These are phyloP conservation scores for Trichoderma koningii DNA, from an alignment of 2,329 filamentous ascomycete genomes.

Conservation along the genomic window DNA sequence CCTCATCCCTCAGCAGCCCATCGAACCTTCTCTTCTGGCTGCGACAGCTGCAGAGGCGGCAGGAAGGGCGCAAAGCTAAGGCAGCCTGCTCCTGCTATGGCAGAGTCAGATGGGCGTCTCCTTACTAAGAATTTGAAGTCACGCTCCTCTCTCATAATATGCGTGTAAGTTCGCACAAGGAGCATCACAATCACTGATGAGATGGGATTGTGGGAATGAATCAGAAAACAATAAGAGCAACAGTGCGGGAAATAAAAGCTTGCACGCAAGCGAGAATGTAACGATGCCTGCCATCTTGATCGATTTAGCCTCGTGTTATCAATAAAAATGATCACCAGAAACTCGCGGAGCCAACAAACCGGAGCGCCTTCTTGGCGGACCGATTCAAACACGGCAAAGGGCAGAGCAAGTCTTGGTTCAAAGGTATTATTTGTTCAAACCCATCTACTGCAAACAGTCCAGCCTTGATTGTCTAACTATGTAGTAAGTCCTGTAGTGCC, in stretches of 20 bases:
- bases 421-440: background rate
- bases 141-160: too few species aligned
- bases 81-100: too few species aligned
- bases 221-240: background rate
- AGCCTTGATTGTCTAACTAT: background rate
- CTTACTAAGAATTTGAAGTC: too few species aligned
- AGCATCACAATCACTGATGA: background rate
- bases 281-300: background rate
- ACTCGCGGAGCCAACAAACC: conserved; percentile 8
- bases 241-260: background rate
- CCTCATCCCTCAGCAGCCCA: background rate
- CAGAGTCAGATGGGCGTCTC: too few species aligned
- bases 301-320: background rate
- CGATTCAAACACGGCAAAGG: background rate
- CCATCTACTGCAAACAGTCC: background rate
- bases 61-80: too few species aligned
- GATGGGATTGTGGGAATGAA: background rate
- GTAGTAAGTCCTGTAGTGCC: too few species aligned
- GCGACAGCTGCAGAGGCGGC: background rate
- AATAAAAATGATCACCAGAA: conserved; percentile 15
- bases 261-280: background rate
- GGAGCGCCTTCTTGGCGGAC: background rate
- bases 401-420: background rate
- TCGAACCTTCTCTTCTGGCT: background rate
- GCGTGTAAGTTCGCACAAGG: too few species aligned